phyloP scores from a whole-genome alignment of 495 filamentous ascomycete species.

The Lasiosphaeria miniovina region DNA sequence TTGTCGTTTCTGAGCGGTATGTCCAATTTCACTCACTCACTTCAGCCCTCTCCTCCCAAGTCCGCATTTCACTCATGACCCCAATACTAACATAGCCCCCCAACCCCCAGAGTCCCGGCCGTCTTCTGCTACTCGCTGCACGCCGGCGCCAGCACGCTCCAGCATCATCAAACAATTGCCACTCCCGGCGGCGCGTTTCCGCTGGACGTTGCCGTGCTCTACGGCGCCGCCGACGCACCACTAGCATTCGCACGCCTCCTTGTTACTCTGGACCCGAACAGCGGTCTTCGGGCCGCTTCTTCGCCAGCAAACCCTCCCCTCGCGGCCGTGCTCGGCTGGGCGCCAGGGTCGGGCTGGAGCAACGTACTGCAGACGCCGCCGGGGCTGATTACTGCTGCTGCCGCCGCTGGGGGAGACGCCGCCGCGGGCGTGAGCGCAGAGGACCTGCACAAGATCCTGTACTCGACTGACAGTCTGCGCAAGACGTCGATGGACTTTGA shows the following conservation, averaged over 20 bases:
- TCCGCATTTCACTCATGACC: neutral
- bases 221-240: constrained; percentile 12
- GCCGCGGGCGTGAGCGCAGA: constrained; percentile 29
- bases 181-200: constrained; percentile 63
- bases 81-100: constrained; percentile 23
- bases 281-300: constrained; percentile 22
- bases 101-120: constrained; percentile 51
- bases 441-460: constrained; percentile 59
- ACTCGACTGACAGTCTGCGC: constrained; percentile 67
- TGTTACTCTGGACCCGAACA: constrained; percentile 55
- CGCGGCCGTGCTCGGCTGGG: neutral
- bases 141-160: constrained; percentile 38
- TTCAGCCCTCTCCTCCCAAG: neutral
- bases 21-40: constrained; percentile 8
- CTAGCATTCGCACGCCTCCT: constrained; percentile 33
- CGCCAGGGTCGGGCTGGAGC: constrained; percentile 14
- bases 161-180: constrained; percentile 43
- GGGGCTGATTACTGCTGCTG: neutral
- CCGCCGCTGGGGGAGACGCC: constrained; percentile 19
- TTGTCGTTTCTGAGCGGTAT: constrained; percentile 71
- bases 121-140: constrained; percentile 57
- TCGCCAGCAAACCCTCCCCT: neutral
- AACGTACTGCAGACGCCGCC: too few species aligned
- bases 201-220: constrained; percentile 31
- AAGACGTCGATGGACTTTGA: constrained; percentile 41